These are phyloP conservation scores for Aspergillus pseudoviridinutans DNA, from an alignment of 2,329 filamentous ascomycete genomes.

Conservation along the genomic window DNA sequence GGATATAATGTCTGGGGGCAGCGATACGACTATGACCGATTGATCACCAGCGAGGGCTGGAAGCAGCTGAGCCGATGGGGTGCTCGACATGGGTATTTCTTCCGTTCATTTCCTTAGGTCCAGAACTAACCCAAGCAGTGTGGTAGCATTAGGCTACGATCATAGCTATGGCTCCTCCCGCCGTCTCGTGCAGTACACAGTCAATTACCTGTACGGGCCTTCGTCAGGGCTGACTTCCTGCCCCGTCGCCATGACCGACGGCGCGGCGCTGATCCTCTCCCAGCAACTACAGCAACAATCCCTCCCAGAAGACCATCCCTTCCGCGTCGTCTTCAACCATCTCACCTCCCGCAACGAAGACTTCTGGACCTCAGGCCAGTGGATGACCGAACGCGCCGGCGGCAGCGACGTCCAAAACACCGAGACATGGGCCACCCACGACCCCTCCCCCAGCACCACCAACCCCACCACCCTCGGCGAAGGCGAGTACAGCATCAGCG, in stretches of 20 bases:
- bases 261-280: slow-evolving; percentile 33
- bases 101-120: neutral
- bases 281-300: slow-evolving; percentile 10
- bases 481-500: slow-evolving; percentile 48
- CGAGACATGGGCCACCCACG: slow-evolving; percentile 31
- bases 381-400: slow-evolving; percentile 38
- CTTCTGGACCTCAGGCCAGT: slow-evolving; percentile 36
- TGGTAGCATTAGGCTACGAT: slow-evolving; percentile 25
- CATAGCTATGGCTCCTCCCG: slow-evolving; percentile 16
- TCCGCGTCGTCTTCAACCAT: slow-evolving; percentile 6
- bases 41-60: slow-evolving; percentile 67
- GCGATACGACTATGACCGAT: slow-evolving; percentile 48
- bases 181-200: slow-evolving; percentile 23
- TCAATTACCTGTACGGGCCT: slow-evolving; percentile 55
- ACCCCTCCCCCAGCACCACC: slow-evolving; percentile 17
- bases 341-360: slow-evolving; percentile 22
- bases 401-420: slow-evolving; percentile 34
- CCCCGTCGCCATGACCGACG: slow-evolving; percentile 59
- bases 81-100: slow-evolving; percentile 23
- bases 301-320: slow-evolving; percentile 6
- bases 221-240: slow-evolving; percentile 61
- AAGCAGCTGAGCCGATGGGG: slow-evolving; percentile 34
- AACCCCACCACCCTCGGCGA: slow-evolving; percentile 12
- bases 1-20: slow-evolving; percentile 61
- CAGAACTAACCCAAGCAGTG: slow-evolving; percentile 7